Evolutionary conservation across 1,284 basidiomycete genomes (phyloP).

Genomic region (Rhodotorula sp.): DNA sequence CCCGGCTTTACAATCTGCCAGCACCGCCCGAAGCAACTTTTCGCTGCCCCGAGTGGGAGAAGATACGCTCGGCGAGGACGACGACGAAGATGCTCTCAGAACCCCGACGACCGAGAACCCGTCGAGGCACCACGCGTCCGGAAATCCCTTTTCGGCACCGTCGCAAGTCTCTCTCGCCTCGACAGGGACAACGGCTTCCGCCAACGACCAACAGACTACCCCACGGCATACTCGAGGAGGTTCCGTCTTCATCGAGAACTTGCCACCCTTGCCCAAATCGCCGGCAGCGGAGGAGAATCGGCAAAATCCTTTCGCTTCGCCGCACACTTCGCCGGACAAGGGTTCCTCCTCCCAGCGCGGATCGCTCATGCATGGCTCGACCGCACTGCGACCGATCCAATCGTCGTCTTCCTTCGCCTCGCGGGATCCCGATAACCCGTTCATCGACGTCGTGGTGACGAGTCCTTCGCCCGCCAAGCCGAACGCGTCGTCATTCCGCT

Average conservation of each 20-base stretch:
- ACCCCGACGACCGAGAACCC: neutral
- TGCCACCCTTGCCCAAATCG: constrained; percentile 3
- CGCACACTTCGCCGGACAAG: neutral
- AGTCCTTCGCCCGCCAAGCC: neutral
- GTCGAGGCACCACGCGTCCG: neutral
- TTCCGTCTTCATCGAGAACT: constrained; percentile 17
- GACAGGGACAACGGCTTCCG: neutral
- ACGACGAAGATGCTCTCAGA: neutral
- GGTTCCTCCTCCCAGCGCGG: neutral
- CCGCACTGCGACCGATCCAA: neutral
- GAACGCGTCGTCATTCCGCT: neutral
- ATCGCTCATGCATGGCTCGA: neutral
- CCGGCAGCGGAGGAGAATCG: neutral
- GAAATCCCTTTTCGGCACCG: constrained; percentile 11
- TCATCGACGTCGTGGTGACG: constrained; percentile 10
- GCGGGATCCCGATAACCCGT: neutral
- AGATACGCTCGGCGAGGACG: neutral
- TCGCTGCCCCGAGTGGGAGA: constrained; percentile 1
- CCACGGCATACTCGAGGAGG: neutral
- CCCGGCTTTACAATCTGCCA: neutral
- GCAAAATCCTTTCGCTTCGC: neutral
- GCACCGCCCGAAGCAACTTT: neutral
- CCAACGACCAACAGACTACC: neutral
- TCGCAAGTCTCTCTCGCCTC: constrained; percentile 10
- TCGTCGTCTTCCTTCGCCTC: neutral